Base-by-base conservation (phyloP, 2,329 filamentous ascomycete genomes). In the Helminthosporium solani region DNA sequence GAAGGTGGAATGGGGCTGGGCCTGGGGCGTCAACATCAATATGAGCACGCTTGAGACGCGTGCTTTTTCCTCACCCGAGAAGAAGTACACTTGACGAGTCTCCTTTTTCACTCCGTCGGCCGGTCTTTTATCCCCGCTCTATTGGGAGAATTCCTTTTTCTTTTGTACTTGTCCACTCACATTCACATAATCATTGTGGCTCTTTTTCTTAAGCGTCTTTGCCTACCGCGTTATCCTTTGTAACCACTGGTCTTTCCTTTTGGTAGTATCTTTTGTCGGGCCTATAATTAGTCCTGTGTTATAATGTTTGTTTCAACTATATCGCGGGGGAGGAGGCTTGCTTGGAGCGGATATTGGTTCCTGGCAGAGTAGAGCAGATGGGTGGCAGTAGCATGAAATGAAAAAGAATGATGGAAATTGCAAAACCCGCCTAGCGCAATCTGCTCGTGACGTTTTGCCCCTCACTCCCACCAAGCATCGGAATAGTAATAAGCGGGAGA, bases 1-100 rank as follows among this genome's bases (percentile, higher is more conserved):
- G 38, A 54, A 53, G 44, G 44, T 66, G 31, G 62, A 64, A 21
- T 66, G 58, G 50, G 60, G 58, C 31, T 64, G 58, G 60, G 56
- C 52, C 53, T 63, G 56, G 58, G 45, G 56, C 39, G 15, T 21
- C 19, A 37, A 28, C 44, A 31, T 7, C 28, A 31, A 31, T 12
- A 31, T 7, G 7, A 31, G 14, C 28, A 31, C 28, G 4, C 56
- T 47, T 53, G 57, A 56, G 52, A 61, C 50, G 56, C 58, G 42
- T 36, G 41, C 40, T 41, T 36, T 14, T 34, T 19, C 57, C 19
- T 31, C 14, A 31, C 7, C 9, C 4, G 14, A 31, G 28, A 34
- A 39, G 40, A 53, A 44, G 56, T 54, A 56, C 48, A 46, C 47
- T 33, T 60, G 48, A 62, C 48, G 57, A 58, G 38, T 60, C 40